phyloP scores from a whole-genome alignment of 2,329 filamentous ascomycete species.

The Penicillium hordei region DNA sequence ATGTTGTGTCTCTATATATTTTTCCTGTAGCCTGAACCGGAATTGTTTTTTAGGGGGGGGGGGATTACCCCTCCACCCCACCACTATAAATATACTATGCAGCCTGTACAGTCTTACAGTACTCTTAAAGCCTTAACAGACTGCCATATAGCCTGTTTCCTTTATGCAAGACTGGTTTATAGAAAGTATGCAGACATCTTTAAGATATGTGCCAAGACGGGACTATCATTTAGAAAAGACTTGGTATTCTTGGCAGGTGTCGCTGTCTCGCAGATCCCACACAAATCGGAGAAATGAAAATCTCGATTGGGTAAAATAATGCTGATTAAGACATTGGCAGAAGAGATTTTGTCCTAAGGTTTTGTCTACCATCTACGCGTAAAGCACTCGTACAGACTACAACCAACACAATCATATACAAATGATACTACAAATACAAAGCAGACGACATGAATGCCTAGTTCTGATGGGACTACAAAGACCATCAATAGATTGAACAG shows the following conservation, averaged over 20 bases:
- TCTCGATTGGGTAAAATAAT: background rate
- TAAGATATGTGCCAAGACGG: constrained; percentile 2
- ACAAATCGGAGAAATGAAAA: background rate
- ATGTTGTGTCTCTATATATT: background rate
- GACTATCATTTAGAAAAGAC: background rate
- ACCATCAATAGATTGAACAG: constrained; percentile 23
- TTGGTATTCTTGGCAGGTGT: constrained; percentile 5
- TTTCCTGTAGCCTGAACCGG: background rate
- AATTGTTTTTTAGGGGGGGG: background rate
- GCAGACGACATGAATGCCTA: constrained; percentile 28
- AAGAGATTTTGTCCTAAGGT: background rate
- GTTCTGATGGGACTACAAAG: constrained; percentile 18
- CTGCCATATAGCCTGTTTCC: background rate
- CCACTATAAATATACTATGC: background rate
- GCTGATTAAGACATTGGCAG: background rate
- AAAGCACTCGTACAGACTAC: background rate
- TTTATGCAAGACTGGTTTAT: background rate
- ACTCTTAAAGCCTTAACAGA: too few relatives aligned
- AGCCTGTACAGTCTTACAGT: background rate
- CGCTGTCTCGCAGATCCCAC: background rate
- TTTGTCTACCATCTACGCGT: background rate
- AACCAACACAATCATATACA: background rate
- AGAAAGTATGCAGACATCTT: background rate
- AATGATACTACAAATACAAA: background rate
- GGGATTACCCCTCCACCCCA: background rate